A percentile compares a stretch with the other conserved stretches of the same genome.
These are phyloP conservation scores for Paraconiothyrium brasiliense DNA, from an alignment of 2,329 filamentous ascomycete genomes.

Conservation along the genomic window DNA sequence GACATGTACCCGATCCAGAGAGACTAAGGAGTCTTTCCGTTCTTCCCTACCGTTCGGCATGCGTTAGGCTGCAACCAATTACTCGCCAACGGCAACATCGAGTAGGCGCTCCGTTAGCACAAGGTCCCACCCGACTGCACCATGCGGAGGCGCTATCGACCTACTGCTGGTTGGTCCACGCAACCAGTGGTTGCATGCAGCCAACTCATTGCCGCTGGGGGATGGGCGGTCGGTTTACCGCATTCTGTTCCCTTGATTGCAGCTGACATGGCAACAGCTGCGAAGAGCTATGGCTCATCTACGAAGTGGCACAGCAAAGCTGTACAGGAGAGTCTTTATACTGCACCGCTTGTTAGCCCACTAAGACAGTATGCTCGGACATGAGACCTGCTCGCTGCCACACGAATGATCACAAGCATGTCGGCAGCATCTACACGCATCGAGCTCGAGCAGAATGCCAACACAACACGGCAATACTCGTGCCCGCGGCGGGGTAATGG, in stretches of 20 bases:
- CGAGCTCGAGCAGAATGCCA: not conserved
- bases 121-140: slow-evolving; percentile 27
- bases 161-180: slow-evolving; percentile 32
- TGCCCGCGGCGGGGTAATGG: slow-evolving; percentile 41
- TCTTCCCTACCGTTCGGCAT: slow-evolving; percentile 15
- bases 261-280: slow-evolving; percentile 30
- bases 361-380: not conserved
- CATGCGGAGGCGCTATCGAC: slow-evolving; percentile 29
- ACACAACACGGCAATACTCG: slow-evolving; percentile 22
- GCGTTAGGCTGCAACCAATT: slow-evolving; percentile 15
- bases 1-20: not conserved
- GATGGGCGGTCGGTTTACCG: slow-evolving; percentile 27
- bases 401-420: not conserved
- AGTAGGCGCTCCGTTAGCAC: slow-evolving; percentile 30
- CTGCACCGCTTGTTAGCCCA: too few species aligned
- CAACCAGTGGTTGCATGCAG: slow-evolving; percentile 27
- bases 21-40: not conserved
- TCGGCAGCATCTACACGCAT: not conserved
- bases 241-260: slow-evolving; percentile 25
- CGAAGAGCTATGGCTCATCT: slow-evolving; percentile 13
- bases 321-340: not conserved
- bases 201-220: slow-evolving; percentile 27
- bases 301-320: slow-evolving; percentile 4
- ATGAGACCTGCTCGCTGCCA: not conserved
- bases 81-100: slow-evolving; percentile 16